phyloP scores from a whole-genome alignment of 2,329 filamentous ascomycete genomes.

The Domatiomyces catenatus region DNA sequence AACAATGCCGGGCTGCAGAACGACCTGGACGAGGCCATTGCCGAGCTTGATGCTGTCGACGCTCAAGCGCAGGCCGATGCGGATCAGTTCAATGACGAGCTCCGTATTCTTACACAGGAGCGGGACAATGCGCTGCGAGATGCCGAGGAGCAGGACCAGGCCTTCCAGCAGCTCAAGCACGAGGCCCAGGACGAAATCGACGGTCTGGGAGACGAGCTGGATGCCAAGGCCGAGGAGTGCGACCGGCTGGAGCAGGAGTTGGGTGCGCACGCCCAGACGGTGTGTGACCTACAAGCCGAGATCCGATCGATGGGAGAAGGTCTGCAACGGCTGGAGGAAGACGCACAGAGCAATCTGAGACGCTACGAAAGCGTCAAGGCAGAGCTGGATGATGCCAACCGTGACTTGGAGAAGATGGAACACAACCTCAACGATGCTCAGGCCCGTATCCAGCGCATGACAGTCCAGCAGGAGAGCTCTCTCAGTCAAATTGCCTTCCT shows the following conservation, averaged over 20 bases:
- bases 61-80: constrained; percentile 65
- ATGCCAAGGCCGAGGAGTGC: constrained; percentile 56
- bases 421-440: constrained; percentile 70
- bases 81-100: constrained; percentile 61
- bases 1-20: constrained; percentile 78
- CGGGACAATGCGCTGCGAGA: constrained; percentile 71
- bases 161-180: constrained; percentile 35
- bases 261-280: constrained; percentile 66
- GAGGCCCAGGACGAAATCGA: constrained; percentile 47
- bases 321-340: constrained; percentile 74
- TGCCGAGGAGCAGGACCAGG: constrained; percentile 47
- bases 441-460: constrained; percentile 71
- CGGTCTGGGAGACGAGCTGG: constrained; percentile 46
- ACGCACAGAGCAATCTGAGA: constrained; percentile 61
- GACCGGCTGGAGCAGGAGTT: constrained; percentile 56
- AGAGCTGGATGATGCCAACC: constrained; percentile 68
- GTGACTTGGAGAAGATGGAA: constrained; percentile 74
- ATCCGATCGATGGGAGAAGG: constrained; percentile 85
- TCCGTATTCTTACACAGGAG: constrained; percentile 64
- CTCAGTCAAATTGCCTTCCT: constrained; percentile 90
- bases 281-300: constrained; percentile 79
- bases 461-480: constrained; percentile 81
- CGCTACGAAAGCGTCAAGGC: constrained; percentile 70
- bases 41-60: constrained; percentile 62
- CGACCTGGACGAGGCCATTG: constrained; percentile 63